Base-by-base conservation (phyloP, 352 stramenopile genomes). In the Pythium plurisporium region DNA sequence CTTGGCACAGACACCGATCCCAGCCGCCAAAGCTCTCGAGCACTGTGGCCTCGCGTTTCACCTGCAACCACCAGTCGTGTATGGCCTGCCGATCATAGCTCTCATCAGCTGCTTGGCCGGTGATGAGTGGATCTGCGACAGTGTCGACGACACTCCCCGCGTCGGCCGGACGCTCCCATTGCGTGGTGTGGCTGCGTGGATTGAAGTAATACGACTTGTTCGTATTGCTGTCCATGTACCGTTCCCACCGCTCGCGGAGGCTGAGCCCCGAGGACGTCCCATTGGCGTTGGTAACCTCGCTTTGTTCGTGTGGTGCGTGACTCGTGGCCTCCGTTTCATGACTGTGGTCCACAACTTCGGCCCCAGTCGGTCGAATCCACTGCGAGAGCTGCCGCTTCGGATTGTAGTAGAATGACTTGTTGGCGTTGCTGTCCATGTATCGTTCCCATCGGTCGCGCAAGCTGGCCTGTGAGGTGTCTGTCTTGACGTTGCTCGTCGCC, bases 191-290 rank as follows among this genome's bases (percentile, higher is more conserved):
- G 10, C 64, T 68, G 29, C 11, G 40, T 1, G 42, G 58, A 48
- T 84, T 79, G 68, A 69, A 82, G 48, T 86, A 87, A 55, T 72
- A 86, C 19, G 67, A 77, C 55, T 82, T 84, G 66, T 66, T 72
- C 23, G 59, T 80, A 41, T 55, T 42, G 17, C 37, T 62, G 55
- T 86, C 74, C 50, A 82, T 30, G 46, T 82, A 87, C 19, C 70
- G 72, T 55, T 88, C 75, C 78, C 73, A 88, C 29, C 20, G 57
- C 20, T 55, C 45, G 38, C 38, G 19, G n/a, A 44, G 17, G 7
- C 38, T 20, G 6, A 44, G 11, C 6, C 5, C 17, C 23, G 38
- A 15, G 6, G 38, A 10, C 22, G 22, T 43, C 6, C 31, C 31
- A 14, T 8, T 37, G 31, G 8, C 14, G 31, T 37, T 37, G 8